Evolutionary conservation across 2,329 filamentous ascomycete species (phyloP).

Genomic region (Chaetomium olivaceum): DNA sequence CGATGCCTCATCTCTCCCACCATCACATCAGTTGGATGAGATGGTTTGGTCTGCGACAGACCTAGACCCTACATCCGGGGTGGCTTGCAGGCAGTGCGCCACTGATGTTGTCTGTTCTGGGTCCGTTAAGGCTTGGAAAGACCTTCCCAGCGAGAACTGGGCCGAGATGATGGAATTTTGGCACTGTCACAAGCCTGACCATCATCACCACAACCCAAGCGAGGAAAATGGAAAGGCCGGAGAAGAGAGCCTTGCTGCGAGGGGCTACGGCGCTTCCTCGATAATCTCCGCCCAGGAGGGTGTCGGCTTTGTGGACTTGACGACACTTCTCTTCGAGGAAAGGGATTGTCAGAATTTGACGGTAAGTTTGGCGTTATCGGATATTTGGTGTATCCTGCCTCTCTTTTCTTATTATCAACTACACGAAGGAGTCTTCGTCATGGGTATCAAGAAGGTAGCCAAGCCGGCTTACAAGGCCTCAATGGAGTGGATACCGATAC

Average conservation of each 20-base stretch:
- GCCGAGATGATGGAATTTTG: constrained; percentile 99
- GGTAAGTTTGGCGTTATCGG: constrained; percentile 38
- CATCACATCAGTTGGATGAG: constrained; percentile 42
- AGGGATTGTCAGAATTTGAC: constrained; percentile 59
- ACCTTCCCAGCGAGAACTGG: constrained; percentile 95
- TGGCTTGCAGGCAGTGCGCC: constrained; percentile 48
- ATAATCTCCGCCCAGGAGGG: constrained; percentile 65
- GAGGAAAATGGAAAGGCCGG: constrained; percentile 33
- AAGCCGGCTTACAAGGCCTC: constrained; percentile 47
- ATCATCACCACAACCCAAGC: constrained; percentile 49
- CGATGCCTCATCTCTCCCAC: constrained; percentile 35
- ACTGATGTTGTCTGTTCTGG: constrained; percentile 42
- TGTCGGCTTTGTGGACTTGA: constrained; percentile 77
- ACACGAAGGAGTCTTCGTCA: background rate
- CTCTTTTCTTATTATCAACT: constrained; percentile 4
- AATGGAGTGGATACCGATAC: constrained; percentile 67
- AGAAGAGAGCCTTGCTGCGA: constrained; percentile 55
- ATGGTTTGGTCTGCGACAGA: constrained; percentile 60
- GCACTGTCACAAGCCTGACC: constrained; percentile 94
- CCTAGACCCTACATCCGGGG: constrained; percentile 42
- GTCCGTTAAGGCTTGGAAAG: constrained; percentile 69
- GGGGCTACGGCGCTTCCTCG: constrained; percentile 83
- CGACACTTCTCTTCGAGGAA: constrained; percentile 70
- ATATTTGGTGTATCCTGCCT: constrained; percentile 11
- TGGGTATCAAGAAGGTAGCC: constrained; percentile 65